Conservation (phyloP, 768 basidiomycete genomes). For the Boletus eberwhitei region DNA sequence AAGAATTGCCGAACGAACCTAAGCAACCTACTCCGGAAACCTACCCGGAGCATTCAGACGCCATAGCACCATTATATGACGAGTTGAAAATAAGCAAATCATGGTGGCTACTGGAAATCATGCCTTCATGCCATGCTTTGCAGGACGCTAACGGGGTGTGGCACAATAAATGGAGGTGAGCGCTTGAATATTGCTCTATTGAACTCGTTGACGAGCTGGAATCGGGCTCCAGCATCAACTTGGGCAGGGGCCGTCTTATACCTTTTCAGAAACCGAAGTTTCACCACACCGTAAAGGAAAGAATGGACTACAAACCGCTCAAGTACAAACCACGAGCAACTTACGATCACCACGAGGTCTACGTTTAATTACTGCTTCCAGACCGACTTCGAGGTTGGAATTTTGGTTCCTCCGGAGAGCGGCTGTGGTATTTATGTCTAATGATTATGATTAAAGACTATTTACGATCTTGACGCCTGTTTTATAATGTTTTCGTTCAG, state of each 20-base stretch:
- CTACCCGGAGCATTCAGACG: conserved; percentile 22
- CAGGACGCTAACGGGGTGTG: conserved; percentile 56
- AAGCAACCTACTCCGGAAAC: background rate
- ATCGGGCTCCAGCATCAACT: conserved; percentile 32
- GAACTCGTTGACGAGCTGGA: background rate
- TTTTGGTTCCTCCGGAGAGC: background rate
- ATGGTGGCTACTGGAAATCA: conserved; percentile 76
- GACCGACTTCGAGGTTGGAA: background rate
- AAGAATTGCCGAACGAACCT: background rate
- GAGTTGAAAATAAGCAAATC: conserved; percentile 37
- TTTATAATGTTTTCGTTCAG: background rate
- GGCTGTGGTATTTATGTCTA: background rate
- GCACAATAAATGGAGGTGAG: conserved; percentile 56
- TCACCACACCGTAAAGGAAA: conserved; percentile 59
- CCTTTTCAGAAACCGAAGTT: conserved; percentile 47
- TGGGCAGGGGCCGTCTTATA: conserved; percentile 57
- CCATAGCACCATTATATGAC: conserved; percentile 55
- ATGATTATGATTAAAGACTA: background rate
- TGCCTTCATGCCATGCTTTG: conserved; percentile 52
- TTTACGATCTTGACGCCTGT: background rate
- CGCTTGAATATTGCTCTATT: background rate
- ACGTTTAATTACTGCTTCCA: conserved; percentile 30
- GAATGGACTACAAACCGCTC: conserved; percentile 46
- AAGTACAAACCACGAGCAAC: conserved; percentile 58
- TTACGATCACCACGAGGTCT: conserved; percentile 46